phyloP scores from a whole-genome alignment of 306 rosid genomes.

The Rubus idaeus region DNA sequence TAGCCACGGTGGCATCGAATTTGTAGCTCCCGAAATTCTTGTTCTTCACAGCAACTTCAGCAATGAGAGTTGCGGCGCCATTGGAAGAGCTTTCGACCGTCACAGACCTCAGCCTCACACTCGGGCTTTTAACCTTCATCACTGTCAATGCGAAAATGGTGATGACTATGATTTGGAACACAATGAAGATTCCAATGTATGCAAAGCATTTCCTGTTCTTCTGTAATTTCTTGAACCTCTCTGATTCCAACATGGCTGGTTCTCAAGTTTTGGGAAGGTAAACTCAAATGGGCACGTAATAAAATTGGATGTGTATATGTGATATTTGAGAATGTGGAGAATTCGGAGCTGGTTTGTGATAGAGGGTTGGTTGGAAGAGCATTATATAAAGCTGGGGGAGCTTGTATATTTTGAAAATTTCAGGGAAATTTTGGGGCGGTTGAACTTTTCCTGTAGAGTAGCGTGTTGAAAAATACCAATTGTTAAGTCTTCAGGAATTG shows the following conservation, averaged over 20 bases:
- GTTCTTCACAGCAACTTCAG: slow-evolving; percentile 24
- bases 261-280: not conserved
- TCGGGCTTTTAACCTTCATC: slow-evolving; percentile 20
- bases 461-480: not conserved
- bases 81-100: not conserved
- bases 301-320: slow-evolving; percentile 2
- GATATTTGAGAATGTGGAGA: not conserved
- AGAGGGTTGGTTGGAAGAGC: not conserved
- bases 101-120: slow-evolving; percentile 16
- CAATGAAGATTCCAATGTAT: slow-evolving; percentile 14
- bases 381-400: slow-evolving; percentile 8
- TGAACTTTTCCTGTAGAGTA: not conserved
- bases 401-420: not conserved
- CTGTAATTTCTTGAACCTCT: slow-evolving; percentile 21
- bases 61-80: slow-evolving; percentile 8
- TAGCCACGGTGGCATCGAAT: slow-evolving; percentile 10
- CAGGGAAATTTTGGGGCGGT: not conserved
- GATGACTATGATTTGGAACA: slow-evolving; percentile 16
- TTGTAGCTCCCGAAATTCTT: slow-evolving; percentile 30
- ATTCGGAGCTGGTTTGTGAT: not conserved
- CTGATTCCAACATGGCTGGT: slow-evolving; percentile 24
- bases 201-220: slow-evolving; percentile 23
- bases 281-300: not conserved
- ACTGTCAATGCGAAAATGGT: slow-evolving; percentile 7
- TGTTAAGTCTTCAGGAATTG: not conserved